Conservation (phyloP, 1,284 basidiomycete species). For the Austroboletus novae-zelandiae region DNA sequence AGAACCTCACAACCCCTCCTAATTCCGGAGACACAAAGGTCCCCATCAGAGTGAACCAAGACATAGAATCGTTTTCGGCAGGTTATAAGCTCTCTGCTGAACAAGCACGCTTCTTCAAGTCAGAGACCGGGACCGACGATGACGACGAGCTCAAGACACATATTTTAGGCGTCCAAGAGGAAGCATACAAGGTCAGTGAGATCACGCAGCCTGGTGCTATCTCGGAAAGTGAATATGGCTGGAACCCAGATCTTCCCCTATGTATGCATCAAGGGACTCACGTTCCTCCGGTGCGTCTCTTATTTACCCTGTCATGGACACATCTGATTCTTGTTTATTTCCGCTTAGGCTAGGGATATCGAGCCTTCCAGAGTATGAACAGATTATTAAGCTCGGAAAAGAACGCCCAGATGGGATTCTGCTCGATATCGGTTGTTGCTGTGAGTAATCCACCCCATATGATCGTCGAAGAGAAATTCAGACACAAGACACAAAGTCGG, state of each 20-base stretch:
- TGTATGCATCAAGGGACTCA: slow-evolving; percentile 12
- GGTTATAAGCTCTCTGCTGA: slow-evolving; percentile 19
- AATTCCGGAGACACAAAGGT: slow-evolving; percentile 3
- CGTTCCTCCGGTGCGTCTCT: slow-evolving; percentile 17
- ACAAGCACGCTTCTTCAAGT: slow-evolving; percentile 25
- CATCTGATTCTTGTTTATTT: not conserved
- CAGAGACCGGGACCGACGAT: slow-evolving; percentile 17
- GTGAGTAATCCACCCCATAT: slow-evolving; percentile 9
- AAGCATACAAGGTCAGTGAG: slow-evolving; percentile 18
- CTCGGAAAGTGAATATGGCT: not conserved
- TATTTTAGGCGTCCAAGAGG: slow-evolving; percentile 19
- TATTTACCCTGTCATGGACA: fast-evolving
- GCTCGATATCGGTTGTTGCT: slow-evolving; percentile 28
- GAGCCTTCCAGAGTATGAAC: slow-evolving; percentile 13
- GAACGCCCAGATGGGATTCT: slow-evolving; percentile 20
- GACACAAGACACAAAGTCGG: slow-evolving; percentile 15
- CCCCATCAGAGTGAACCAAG: not conserved
- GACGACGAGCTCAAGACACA: slow-evolving; percentile 18
- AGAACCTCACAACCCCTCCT: too few relatives aligned
- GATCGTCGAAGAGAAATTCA: not conserved
- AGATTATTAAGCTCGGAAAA: slow-evolving; percentile 18
- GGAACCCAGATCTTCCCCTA: slow-evolving; percentile 19
- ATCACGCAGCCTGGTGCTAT: not conserved
- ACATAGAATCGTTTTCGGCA: not conserved
- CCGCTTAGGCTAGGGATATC: slow-evolving; percentile 14